These are phyloP conservation scores for Xylariaceae sp. DNA, from an alignment of 2,329 filamentous ascomycete species.

Conservation along the genomic window DNA sequence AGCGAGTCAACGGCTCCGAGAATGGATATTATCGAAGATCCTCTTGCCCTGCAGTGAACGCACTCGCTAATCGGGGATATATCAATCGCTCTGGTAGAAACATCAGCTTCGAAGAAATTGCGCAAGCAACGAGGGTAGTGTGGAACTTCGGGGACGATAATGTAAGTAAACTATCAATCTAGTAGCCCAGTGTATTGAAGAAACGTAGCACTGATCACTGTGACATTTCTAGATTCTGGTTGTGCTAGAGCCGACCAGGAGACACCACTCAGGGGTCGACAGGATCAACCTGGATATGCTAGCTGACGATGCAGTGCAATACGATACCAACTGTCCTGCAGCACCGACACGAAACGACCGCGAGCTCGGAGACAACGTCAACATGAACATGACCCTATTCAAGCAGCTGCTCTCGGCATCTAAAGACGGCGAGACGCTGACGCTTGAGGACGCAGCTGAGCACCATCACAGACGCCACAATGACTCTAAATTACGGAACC, in stretches of 20 bases:
- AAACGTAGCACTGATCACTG: no score
- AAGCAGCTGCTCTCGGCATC: constrained; percentile 4
- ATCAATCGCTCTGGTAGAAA: no score
- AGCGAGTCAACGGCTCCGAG: no score
- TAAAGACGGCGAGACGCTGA: constrained; percentile 5
- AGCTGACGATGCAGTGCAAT: constrained; percentile 5
- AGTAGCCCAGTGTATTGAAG: no score
- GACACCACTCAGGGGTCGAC: constrained; percentile 4
- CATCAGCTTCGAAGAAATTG: no score
- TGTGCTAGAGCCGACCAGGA: constrained; percentile 1
- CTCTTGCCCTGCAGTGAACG: no score
- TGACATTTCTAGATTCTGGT: no score
- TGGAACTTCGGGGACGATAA: no score
- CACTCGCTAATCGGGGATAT: no score
- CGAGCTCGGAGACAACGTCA: constrained; percentile 6
- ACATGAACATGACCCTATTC: constrained; percentile 7
- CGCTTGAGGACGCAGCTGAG: constrained; percentile 8
- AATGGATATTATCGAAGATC: no score
- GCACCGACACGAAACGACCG: constrained; percentile 7
- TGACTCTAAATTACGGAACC: constrained; percentile 6
- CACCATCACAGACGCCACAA: constrained; percentile 8
- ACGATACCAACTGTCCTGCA: constrained; percentile 5
- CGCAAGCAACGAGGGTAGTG: no score
- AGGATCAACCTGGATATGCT: constrained; percentile 6
- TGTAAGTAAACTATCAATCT: no score